Evolutionary conservation across 129 eudicot species (phyloP).

Genomic region (Chrysanthemum makinoi): DNA sequence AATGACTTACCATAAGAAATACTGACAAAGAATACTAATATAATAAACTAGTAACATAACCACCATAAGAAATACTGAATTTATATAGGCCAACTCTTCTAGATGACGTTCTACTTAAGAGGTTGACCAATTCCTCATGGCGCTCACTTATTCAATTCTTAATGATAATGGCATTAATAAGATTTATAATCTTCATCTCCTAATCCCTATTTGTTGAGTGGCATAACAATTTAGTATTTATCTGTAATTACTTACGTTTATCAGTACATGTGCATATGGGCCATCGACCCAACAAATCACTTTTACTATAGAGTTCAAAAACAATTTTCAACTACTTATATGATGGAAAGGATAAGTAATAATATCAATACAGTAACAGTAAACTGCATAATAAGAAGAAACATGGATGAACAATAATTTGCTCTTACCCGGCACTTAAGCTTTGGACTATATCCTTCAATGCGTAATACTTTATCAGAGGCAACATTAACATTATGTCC

Average conservation of each 20-base stretch:
- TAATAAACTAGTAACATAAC: too few species aligned
- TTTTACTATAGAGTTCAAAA: not conserved
- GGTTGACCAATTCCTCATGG: too few species aligned
- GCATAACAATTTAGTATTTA: too few species aligned
- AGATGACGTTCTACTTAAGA: too few species aligned
- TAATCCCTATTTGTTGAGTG: not conserved
- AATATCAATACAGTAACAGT: not conserved
- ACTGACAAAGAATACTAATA: too few species aligned
- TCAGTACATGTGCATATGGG: not conserved
- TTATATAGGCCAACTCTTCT: too few species aligned
- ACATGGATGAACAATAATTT: not conserved
- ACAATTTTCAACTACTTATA: not conserved
- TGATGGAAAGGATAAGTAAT: too few species aligned
- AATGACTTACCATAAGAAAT: too few species aligned
- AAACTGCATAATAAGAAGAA: constrained; percentile 1
- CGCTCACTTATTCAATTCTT: too few species aligned
- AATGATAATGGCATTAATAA: too few species aligned
- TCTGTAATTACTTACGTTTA: not conserved
- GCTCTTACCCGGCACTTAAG: constrained; percentile 79
- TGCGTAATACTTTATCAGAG: constrained; percentile 53
- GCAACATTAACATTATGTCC: constrained; percentile 26
- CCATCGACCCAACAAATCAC: too few species aligned
- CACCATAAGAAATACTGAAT: too few species aligned
- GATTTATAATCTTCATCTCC: not conserved
- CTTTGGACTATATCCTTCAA: constrained; percentile 67